Evolutionary conservation across 2,329 filamentous ascomycete species (phyloP).

Genomic region (Sarocladium brachiariae): DNA sequence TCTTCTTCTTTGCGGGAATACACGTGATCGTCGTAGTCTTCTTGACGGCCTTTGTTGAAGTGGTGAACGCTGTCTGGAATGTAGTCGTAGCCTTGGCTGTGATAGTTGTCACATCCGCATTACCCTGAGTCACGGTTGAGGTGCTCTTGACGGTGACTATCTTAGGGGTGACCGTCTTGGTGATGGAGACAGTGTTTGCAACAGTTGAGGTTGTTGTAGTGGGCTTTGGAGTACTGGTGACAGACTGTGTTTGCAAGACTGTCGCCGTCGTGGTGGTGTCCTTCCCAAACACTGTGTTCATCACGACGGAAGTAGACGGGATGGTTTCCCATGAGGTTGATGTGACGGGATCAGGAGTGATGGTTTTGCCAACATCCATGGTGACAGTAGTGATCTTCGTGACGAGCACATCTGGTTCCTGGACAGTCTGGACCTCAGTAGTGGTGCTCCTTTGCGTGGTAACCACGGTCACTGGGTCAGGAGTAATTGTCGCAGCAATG

Average conservation of each 20-base stretch:
- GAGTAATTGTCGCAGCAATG: neutral
- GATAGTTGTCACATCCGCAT: neutral
- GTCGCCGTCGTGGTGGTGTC: conserved; percentile 13
- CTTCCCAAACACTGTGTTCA: conserved; percentile 11
- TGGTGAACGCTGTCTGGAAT: neutral
- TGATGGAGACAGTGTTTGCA: conserved; percentile 15
- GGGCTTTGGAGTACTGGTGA: conserved; percentile 19
- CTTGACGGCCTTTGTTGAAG: conserved; percentile 3
- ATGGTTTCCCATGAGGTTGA: conserved; percentile 15
- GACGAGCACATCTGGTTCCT: conserved; percentile 16
- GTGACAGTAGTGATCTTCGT: conserved; percentile 21
- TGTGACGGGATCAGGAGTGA: conserved; percentile 22
- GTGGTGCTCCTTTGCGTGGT: neutral
- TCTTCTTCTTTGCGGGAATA: neutral
- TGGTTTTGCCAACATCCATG: conserved; percentile 24
- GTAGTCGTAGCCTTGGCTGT: conserved; percentile 1
- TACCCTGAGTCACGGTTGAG: neutral
- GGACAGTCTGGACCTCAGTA: neutral
- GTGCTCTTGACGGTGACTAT: neutral
- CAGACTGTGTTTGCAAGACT: conserved; percentile 13
- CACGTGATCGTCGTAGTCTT: conserved; percentile 1
- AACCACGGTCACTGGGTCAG: neutral
- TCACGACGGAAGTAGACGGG: conserved; percentile 6
- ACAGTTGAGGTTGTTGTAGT: conserved; percentile 14
- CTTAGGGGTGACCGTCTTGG: conserved; percentile 11